A percentile compares a stretch with the other conserved stretches of the same genome.
These are phyloP conservation scores for Rhamnella rubrinervis DNA, from an alignment of 331 rosid species.

Conservation along the genomic window DNA sequence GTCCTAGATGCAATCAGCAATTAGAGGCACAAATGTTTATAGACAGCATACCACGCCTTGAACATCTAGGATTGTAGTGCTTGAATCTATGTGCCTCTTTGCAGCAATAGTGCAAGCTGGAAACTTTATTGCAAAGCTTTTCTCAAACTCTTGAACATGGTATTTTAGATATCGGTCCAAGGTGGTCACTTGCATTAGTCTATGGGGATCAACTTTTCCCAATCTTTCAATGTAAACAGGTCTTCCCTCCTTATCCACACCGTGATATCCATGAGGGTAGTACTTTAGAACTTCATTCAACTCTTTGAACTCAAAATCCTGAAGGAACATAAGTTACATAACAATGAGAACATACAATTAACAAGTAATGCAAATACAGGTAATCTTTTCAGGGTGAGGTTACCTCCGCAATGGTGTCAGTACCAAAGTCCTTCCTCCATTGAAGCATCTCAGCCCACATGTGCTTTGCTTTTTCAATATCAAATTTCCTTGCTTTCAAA, in stretches of 20 bases:
- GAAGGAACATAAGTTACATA: constrained; percentile 17
- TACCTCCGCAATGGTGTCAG: constrained; percentile 85
- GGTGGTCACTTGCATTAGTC: constrained; percentile 86
- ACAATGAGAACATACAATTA: constrained; percentile 11
- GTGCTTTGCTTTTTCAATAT: constrained; percentile 83
- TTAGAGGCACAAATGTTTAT: constrained; percentile 13
- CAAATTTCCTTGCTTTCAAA: constrained; percentile 93
- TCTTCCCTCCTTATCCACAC: constrained; percentile 97
- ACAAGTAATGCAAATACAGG: constrained; percentile 10
- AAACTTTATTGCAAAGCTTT: constrained; percentile 77
- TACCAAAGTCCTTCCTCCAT: constrained; percentile 90
- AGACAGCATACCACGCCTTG: constrained; percentile 92
- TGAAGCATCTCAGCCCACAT: constrained; percentile 99
- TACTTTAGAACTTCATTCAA: constrained; percentile 62
- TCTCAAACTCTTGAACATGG: constrained; percentile 91
- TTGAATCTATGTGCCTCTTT: constrained; percentile 93
- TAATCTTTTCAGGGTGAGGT: not conserved
- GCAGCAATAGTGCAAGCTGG: constrained; percentile 96
- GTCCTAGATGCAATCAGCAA: not conserved
- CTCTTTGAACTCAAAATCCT: constrained; percentile 92
- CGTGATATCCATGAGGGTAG: constrained; percentile 95
- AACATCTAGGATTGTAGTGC: constrained; percentile 93
- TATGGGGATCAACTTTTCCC: constrained; percentile 91
- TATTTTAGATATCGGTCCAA: constrained; percentile 91
- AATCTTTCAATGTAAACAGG: constrained; percentile 93